These are phyloP conservation scores for Pittosporum tobira DNA, from an alignment of 129 eudicot genomes.

Conservation along the genomic window DNA sequence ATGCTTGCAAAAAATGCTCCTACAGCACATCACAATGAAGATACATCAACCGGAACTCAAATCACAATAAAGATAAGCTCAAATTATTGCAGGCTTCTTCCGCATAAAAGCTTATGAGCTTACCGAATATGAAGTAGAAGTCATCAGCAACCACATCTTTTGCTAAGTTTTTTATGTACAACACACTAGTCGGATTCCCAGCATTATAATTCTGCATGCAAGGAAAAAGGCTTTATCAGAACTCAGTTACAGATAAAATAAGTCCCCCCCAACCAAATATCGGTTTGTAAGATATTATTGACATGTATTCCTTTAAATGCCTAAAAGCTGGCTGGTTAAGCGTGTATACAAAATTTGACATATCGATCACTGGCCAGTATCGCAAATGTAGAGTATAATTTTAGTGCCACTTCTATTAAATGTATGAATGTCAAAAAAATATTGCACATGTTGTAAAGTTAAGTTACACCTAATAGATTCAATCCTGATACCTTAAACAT, in stretches of 20 bases:
- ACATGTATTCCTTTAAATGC: no score
- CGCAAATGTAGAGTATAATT: no score
- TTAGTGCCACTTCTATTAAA: no score
- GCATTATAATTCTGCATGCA: constrained; percentile 67
- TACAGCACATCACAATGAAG: constrained; percentile 18
- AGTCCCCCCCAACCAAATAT: neutral
- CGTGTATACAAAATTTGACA: neutral
- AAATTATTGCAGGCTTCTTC: neutral
- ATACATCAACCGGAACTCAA: neutral
- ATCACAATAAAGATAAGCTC: neutral
- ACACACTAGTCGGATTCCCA: constrained; percentile 71
- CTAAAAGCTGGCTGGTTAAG: neutral
- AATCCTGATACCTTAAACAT: constrained; percentile 72
- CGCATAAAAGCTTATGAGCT: constrained; percentile 2
- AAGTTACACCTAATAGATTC: neutral
- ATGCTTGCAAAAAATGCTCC: constrained; percentile 78
- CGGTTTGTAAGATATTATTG: neutral
- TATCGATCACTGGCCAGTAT: neutral
- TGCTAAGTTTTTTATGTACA: constrained; percentile 90
- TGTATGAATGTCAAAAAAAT: no score
- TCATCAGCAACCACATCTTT: constrained; percentile 84
- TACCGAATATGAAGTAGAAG: constrained; percentile 76
- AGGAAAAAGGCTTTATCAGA: neutral
- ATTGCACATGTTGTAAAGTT: no score
- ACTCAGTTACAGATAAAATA: neutral